Conservation (phyloP, 2,329 filamentous ascomycete genomes). For the Ophiostoma angusticollis region DNA sequence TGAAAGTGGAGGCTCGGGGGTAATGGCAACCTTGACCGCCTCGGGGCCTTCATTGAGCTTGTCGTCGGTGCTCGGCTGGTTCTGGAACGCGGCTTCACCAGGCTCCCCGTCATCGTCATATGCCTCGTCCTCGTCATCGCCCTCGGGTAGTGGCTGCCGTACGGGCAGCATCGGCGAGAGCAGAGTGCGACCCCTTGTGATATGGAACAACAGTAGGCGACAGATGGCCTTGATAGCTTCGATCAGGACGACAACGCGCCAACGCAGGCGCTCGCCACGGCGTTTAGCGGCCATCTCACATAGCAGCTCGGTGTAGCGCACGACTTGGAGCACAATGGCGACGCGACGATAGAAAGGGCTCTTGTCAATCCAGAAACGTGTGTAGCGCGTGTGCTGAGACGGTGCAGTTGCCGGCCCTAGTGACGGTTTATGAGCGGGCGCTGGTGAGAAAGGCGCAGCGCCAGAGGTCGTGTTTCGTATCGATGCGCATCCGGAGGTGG, state of each 20-base stretch:
- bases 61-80: background rate
- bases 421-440: constrained; percentile 17
- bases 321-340: constrained; percentile 72
- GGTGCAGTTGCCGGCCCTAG: constrained; percentile 19
- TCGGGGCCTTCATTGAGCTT: background rate
- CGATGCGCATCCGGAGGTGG: background rate
- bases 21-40: background rate
- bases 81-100: too few relatives aligned
- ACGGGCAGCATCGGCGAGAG: constrained; percentile 77
- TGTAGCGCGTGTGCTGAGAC: constrained; percentile 47
- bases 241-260: constrained; percentile 75
- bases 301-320: constrained; percentile 89
- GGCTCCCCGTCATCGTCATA: constrained; percentile 32
- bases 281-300: constrained; percentile 95
- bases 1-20: constrained; percentile 11
- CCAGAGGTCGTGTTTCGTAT: background rate
- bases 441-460: constrained; percentile 31
- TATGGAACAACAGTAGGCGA: constrained; percentile 61
- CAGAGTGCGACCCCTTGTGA: constrained; percentile 72
- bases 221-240: constrained; percentile 82
- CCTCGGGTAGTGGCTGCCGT: constrained; percentile 60
- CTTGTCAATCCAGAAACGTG: constrained; percentile 50
- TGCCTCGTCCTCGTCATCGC: constrained; percentile 39
- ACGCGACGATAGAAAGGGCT: constrained; percentile 65
- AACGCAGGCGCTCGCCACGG: constrained; percentile 65